A percentile compares a stretch with the other conserved stretches of the same genome.
Evolutionary conservation across 306 rosid genomes (phyloP).

Genomic region (Cucumis hystrix): DNA sequence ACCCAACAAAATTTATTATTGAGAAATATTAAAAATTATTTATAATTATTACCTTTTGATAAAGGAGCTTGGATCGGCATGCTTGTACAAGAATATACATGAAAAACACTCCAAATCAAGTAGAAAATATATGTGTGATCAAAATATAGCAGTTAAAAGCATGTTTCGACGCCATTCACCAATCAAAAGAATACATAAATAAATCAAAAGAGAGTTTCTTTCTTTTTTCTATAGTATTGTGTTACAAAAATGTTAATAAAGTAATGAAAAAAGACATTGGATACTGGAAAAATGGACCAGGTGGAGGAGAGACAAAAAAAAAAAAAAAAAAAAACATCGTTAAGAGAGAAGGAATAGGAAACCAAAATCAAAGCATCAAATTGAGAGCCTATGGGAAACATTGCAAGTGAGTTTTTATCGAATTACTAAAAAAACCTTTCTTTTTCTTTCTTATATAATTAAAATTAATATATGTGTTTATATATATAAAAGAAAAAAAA

Average conservation of each 20-base stretch:
- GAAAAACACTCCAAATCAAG: no score
- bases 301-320: neutral
- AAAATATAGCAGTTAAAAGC: no score
- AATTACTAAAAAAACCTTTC: conserved; percentile 4
- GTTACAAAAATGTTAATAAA: neutral
- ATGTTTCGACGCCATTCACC: no score
- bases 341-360: neutral
- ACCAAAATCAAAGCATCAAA: conserved; percentile 6
- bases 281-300: neutral
- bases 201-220: no score
- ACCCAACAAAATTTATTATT: no score
- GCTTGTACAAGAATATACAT: no score
- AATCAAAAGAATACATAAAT: no score
- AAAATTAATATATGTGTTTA: neutral
- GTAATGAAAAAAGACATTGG: neutral
- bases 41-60: no score
- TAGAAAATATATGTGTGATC: no score
- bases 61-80: no score
- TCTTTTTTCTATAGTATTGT: no score
- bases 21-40: no score
- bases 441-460: neutral
- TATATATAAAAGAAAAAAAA: neutral
- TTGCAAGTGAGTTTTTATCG: conserved; percentile 10
- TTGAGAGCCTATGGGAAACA: conserved; percentile 7
- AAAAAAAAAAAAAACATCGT: neutral